These are phyloP conservation scores for Daldinia loculata DNA, from an alignment of 495 filamentous ascomycete species.

Conservation along the genomic window DNA sequence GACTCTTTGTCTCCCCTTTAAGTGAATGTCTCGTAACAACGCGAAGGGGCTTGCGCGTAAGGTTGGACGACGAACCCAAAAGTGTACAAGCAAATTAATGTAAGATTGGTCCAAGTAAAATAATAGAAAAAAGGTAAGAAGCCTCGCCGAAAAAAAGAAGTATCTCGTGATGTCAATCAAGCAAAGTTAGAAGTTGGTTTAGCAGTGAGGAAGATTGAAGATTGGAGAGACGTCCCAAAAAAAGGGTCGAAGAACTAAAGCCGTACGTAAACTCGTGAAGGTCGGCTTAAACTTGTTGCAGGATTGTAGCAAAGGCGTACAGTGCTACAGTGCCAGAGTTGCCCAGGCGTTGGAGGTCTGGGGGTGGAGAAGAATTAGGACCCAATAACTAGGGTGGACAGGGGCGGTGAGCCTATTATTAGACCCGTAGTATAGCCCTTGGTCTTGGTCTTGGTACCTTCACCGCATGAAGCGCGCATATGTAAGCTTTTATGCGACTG, in stretches of 20 bases:
- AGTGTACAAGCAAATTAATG: slow-evolving; percentile 37
- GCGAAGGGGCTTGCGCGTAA: slow-evolving; percentile 22
- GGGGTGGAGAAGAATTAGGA: background rate
- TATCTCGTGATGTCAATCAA: slow-evolving; percentile 22
- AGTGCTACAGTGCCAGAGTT: background rate
- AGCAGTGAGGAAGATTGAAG: background rate
- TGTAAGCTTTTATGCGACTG: slow-evolving; percentile 3
- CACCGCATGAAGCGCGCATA: slow-evolving; percentile 2
- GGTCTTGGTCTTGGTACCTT: background rate
- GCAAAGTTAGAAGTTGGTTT: background rate
- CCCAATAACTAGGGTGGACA: slow-evolving; percentile 5
- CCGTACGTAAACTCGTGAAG: slow-evolving; percentile 6
- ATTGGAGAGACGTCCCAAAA: slow-evolving; percentile 8
- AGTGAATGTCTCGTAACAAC: slow-evolving; percentile 9
- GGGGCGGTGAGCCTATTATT: slow-evolving; percentile 6
- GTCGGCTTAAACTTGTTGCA: background rate
- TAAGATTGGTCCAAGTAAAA: slow-evolving; percentile 4
- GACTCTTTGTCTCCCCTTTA: slow-evolving; percentile 13
- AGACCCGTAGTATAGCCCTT: slow-evolving; percentile 9
- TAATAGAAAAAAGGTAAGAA: slow-evolving; percentile 15
- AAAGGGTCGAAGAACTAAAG: slow-evolving; percentile 12
- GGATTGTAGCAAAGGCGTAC: background rate
- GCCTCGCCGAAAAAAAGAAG: slow-evolving; percentile 19
- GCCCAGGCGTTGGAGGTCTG: background rate
- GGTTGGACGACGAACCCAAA: slow-evolving; percentile 5